Evolutionary conservation across 2,329 filamentous ascomycete genomes (phyloP), one percentile per base, ranked within the genome.

Genomic region (Penicillium sp.): DNA sequence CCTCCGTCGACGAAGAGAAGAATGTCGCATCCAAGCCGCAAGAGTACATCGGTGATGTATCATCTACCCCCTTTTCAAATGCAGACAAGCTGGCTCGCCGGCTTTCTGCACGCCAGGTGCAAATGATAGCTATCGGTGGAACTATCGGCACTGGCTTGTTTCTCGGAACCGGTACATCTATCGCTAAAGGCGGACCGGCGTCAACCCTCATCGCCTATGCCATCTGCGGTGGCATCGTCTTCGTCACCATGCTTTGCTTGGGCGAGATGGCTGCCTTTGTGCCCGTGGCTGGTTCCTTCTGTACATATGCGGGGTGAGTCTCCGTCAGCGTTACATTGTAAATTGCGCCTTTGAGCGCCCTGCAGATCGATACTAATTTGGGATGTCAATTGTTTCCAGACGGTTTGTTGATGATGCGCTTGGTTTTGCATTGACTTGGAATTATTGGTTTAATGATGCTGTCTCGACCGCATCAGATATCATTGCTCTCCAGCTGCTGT

Each of bases 391-490:
- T 59, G 43, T 42, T 37, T 29, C 3, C 50, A 76, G 73, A 44
- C 71, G 74, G 2, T 79, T 76, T 39, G 74, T 78, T 16, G 75
- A 78, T 56, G 74, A 76, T 58, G 72, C 75, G 2, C 64, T 76
- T 43, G 76, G 75, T 0, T 78, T 79, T 54, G 75, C 75, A 18
- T 59, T 77, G 21, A 77, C 74, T 7, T 78, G 76, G 76, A 76
- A 77, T 50, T 77, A 77, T 58, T 88, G 84, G 84, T 86, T 87
- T 63, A 87, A 88, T 66, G 84, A 87, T 70, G 85, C 84, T 1
- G 80, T 84, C 0, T 80, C 79, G 0, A 83, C 80, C 1, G 85
- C 85, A 0, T 76, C 83, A 0, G 85, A 88, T 70, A 71, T 88
- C 23, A 82, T 87, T 18, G 79, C 83, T 0, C 67, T 84, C 29